Evolutionary conservation across 257 asterid species (phyloP).

Genomic region (Knoxia roxburghii): DNA sequence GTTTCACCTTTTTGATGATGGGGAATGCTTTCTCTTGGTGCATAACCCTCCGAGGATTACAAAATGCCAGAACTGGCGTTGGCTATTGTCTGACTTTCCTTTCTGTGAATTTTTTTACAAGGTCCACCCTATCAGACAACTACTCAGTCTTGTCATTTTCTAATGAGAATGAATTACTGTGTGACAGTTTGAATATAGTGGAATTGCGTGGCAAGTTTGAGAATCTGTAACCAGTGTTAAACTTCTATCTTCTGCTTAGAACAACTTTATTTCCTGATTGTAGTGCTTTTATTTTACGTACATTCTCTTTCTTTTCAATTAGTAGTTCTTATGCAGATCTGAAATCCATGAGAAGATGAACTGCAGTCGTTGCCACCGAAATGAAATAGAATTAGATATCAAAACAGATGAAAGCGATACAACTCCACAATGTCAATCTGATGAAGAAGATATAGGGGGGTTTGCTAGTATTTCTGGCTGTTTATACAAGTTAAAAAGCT

Average conservation of each 20-base stretch:
- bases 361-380: conserved; percentile 62
- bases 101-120: not conserved
- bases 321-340: conserved; percentile 46
- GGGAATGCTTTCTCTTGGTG: not conserved
- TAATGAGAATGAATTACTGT: not conserved
- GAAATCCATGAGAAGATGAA: conserved; percentile 89
- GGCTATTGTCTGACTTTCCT: not conserved
- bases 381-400: conserved; percentile 31
- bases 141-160: not conserved
- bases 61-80: not conserved
- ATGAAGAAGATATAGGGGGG: conserved; percentile 87
- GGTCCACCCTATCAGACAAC: not conserved
- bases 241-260: not conserved
- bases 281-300: not conserved
- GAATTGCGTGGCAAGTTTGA: not conserved
- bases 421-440: conserved; percentile 28
- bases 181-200: not conserved
- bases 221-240: not conserved
- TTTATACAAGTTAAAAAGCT: conserved; percentile 51
- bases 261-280: not conserved
- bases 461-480: conserved; percentile 80
- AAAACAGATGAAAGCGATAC: conserved; percentile 25
- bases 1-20: not conserved
- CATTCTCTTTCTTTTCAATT: conserved; percentile 1
- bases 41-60: not conserved